Evolutionary conservation across 2,329 filamentous ascomycete genomes (phyloP), one percentile per base, ranked within the genome.

Genomic region (Claviceps digitariae): DNA sequence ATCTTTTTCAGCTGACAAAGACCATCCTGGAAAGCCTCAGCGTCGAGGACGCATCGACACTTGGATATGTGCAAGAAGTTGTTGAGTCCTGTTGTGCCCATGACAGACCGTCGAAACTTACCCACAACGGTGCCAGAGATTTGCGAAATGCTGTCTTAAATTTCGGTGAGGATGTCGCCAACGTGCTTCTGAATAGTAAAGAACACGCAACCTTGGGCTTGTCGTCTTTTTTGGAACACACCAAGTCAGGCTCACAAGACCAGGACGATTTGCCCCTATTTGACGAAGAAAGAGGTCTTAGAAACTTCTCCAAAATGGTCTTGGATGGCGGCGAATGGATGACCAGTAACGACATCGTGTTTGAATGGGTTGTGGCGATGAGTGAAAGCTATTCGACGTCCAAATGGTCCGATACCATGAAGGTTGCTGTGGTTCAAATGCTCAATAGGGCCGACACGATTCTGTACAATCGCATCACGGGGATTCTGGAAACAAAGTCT

Each of bases 151-250:
- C 72, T 6, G 66, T 82, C n/a, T 61, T 69, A 1, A 66, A 70
- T 4, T 81, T 78, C 57, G 73, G 72, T 44, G 75, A 79, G 52
- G 75, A 78, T n/a, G 70, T 70, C 7, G 76, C 76, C 0, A 74
- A 72, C 56, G 68, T 77, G 5, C 63, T 82, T 12, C 64, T 81
- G 13, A 74, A 69, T 56, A 80, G 79, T 57, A 75, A 75, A 53
- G 75, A 78, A 47, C 67, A 72, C 23, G 69, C 74, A 0, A 72
- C 73, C 12, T 66, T 79, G 31, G 78, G 78, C 9, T 69, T 82
- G 17, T 79, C 76, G 1, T 80, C 79, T 4, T 84, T 84, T 58
- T 70, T 84, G 4, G 81, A 84, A 58, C 79, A 84, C 59, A 76
- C 79, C 1, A 83, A 82, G 57, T 69, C 76, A 0, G 73, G 74